Conservation (phyloP, 1,139 yeast genomes). For the Pneumocystis canis region DNA sequence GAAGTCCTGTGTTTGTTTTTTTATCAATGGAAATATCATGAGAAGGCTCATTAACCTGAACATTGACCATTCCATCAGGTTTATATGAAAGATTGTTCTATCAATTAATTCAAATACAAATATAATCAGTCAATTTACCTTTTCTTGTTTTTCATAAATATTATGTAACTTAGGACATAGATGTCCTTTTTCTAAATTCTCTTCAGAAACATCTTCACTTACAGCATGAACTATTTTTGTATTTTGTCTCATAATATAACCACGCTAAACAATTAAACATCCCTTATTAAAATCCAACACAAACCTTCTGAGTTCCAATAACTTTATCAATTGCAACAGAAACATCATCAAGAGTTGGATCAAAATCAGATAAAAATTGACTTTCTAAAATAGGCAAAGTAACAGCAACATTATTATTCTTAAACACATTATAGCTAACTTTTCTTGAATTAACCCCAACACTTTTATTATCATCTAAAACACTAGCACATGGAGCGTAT, state of each 20-base stretch:
- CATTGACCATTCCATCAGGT: neutral
- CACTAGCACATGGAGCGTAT: neutral
- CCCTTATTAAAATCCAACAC: neutral
- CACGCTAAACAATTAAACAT: conserved; percentile 2
- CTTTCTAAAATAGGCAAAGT: conserved; percentile 3
- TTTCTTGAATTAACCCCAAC: neutral
- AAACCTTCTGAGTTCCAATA: neutral
- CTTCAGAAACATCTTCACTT: neutral
- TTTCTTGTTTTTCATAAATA: neutral
- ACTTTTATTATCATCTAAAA: neutral
- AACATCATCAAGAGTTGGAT: conserved; percentile 1
- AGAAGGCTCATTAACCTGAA: neutral
- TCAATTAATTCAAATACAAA: neutral
- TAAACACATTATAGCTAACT: neutral
- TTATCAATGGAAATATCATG: neutral
- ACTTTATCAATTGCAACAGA: neutral
- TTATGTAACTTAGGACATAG: neutral
- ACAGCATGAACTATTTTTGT: conserved; percentile 11
- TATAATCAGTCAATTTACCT: neutral
- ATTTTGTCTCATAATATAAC: conserved; percentile 11
- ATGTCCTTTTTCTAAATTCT: neutral
- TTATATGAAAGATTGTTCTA: neutral
- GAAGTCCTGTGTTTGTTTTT: neutral
- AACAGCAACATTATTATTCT: neutral
- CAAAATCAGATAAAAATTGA: conserved; percentile 7